A percentile compares a stretch with the other conserved stretches of the same genome.
phyloP scores from a whole-genome alignment of 2,329 filamentous ascomycete genomes.

The Cercospora brassicicola region DNA sequence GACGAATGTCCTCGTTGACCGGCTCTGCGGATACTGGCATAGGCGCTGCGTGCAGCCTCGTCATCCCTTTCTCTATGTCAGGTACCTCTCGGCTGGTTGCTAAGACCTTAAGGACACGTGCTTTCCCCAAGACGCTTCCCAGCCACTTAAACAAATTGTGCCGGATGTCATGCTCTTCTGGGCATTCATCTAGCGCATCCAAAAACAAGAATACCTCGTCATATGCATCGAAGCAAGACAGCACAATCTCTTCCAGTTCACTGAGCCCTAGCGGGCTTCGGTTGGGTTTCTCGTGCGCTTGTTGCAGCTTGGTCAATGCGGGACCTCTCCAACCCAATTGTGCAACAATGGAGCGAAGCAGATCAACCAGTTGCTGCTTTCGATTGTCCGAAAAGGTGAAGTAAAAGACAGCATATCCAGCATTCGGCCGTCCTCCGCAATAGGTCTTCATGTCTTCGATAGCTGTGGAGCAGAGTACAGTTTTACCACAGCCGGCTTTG shows the following conservation, averaged over 20 bases:
- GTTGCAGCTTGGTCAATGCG: conserved; percentile 15
- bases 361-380: conserved; percentile 24
- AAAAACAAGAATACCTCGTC: too few species aligned
- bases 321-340: conserved; percentile 24
- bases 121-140: too few species aligned
- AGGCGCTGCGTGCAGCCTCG: background rate
- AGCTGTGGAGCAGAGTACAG: conserved; percentile 27
- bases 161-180: too few species aligned
- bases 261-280: background rate
- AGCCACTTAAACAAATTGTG: too few species aligned
- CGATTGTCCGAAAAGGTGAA: conserved; percentile 25
- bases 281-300: conserved; percentile 13
- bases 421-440: too few species aligned
- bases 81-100: too few species aligned
- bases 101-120: too few species aligned
- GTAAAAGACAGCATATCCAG: conserved; percentile 20
- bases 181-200: too few species aligned
- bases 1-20: conserved; percentile 23
- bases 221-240: too few species aligned
- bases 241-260: too few species aligned
- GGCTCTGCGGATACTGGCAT: conserved; percentile 3
- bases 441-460: conserved; percentile 4
- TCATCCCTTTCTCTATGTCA: too few species aligned
- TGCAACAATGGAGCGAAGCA: conserved; percentile 22
- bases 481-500: conserved; percentile 26